Conservation (phyloP, 2,329 filamentous ascomycete genomes). For the Ascochyta fabae region DNA sequence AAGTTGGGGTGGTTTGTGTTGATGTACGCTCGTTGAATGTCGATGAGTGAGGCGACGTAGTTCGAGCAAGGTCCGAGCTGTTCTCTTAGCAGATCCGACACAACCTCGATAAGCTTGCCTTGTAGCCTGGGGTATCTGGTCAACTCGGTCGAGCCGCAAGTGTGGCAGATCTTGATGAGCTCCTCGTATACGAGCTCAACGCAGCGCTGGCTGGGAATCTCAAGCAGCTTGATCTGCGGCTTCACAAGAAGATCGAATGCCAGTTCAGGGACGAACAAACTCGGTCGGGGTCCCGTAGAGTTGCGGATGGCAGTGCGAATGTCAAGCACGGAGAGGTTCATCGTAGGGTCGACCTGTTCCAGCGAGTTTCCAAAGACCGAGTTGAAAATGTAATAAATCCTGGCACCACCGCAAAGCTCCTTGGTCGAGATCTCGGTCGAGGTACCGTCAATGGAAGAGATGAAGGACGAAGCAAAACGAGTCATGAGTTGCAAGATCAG, state of each 20-base stretch:
- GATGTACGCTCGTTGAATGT: conserved; percentile 97
- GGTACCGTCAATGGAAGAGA: conserved; percentile 97
- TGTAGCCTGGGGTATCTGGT: conserved; percentile 91
- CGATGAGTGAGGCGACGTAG: conserved; percentile 96
- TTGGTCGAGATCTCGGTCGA: conserved; percentile 99
- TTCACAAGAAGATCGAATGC: conserved; percentile 98
- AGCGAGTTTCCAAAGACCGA: conserved; percentile 97
- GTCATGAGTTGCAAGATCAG: conserved; percentile 98
- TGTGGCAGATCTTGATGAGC: conserved; percentile 99
- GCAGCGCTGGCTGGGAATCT: conserved; percentile 92
- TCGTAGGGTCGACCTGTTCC: conserved; percentile 94
- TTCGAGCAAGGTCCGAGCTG: conserved; percentile 84
- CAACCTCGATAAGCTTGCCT: conserved; percentile 96
- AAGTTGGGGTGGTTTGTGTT: conserved; percentile 99
- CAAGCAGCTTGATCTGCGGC: conserved; percentile 95
- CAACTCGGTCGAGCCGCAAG: conserved; percentile 93
- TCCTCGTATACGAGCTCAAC: conserved; percentile 99
- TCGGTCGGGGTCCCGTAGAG: conserved; percentile 93
- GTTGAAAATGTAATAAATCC: conserved; percentile 99
- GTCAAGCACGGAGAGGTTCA: conserved; percentile 90
- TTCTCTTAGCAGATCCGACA: conserved; percentile 93
- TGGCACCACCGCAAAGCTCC: conserved; percentile 90
- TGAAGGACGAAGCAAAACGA: conserved; percentile 95
- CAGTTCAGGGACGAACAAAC: conserved; percentile 95
- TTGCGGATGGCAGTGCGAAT: conserved; percentile 98